These are phyloP conservation scores for Arxiozyma slooffiae DNA, from an alignment of 1,139 yeast species.

Conservation along the genomic window DNA sequence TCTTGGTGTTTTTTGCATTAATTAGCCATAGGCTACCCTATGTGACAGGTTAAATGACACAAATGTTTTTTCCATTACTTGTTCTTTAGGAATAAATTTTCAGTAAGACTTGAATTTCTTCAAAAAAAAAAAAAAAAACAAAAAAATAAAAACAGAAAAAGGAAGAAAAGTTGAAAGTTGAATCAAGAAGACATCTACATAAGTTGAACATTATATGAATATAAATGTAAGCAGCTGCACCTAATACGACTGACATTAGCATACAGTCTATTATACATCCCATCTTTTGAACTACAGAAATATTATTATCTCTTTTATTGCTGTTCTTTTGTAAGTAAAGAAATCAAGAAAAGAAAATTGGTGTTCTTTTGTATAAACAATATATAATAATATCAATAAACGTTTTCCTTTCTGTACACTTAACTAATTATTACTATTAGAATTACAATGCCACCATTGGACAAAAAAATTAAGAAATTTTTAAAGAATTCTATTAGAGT, in stretches of 20 bases:
- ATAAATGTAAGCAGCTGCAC: too few relatives aligned
- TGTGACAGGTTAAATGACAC: neutral
- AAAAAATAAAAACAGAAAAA: too few relatives aligned
- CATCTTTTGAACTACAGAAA: neutral
- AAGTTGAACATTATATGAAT: too few relatives aligned
- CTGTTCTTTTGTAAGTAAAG: neutral
- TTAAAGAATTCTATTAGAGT: conserved; percentile 29
- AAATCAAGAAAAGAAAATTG: neutral
- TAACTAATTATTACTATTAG: neutral
- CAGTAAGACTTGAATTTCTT: neutral
- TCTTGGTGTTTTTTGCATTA: too few relatives aligned
- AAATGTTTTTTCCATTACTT: neutral
- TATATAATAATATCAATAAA: neutral
- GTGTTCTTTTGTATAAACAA: neutral
- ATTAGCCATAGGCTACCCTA: neutral
- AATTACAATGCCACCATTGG: conserved; percentile 26
- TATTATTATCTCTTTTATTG: too few relatives aligned
- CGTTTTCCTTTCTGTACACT: neutral
- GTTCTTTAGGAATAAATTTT: neutral
- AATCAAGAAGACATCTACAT: neutral
- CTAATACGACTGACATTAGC: too few relatives aligned
- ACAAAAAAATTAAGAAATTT: conserved; percentile 30
- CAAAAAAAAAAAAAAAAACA: neutral
- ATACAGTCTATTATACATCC: too few relatives aligned
- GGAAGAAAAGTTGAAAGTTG: neutral